Conservation (phyloP, 2,329 filamentous ascomycete species). For the Cercospora sp. region DNA sequence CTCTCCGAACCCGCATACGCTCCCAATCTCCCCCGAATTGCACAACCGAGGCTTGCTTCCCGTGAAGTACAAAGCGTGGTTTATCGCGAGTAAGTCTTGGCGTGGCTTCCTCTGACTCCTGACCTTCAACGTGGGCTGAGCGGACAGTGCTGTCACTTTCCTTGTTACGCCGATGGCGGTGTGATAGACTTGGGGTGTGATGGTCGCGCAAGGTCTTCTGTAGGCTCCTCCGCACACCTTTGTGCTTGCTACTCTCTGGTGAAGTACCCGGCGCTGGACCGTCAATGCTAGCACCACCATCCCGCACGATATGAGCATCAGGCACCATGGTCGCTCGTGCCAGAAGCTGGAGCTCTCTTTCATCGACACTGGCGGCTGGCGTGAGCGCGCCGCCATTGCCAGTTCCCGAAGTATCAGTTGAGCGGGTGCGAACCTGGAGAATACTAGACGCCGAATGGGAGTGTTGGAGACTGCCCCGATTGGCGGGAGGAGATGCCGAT, state of each 20-base stretch:
- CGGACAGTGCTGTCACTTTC: constrained; percentile 65
- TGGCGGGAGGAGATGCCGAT: constrained; percentile 28
- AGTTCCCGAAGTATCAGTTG: constrained; percentile 28
- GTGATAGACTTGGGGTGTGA: constrained; percentile 45
- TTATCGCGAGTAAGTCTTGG: constrained; percentile 71
- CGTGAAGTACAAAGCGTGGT: constrained; percentile 92
- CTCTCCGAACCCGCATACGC: constrained; percentile 37
- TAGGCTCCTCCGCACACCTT: constrained; percentile 76
- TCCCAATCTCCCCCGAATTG: constrained; percentile 89
- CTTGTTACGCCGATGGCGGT: constrained; percentile 74
- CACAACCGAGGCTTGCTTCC: constrained; percentile 96
- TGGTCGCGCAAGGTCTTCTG: constrained; percentile 83
- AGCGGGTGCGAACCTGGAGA: constrained; percentile 26
- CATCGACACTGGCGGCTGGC: constrained; percentile 27
- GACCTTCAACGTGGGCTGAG: constrained; percentile 32
- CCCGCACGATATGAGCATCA: neutral
- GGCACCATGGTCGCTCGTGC: constrained; percentile 26
- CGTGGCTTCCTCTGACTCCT: constrained; percentile 52
- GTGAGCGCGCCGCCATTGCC: constrained; percentile 21
- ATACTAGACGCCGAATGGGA: constrained; percentile 37
- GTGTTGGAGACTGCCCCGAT: constrained; percentile 31
- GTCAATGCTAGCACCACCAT: constrained; percentile 24
- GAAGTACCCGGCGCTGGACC: constrained; percentile 25
- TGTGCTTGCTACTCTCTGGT: constrained; percentile 35
- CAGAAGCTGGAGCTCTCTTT: constrained; percentile 31